These are phyloP conservation scores for Lasiosphaeria miniovina DNA, from an alignment of 495 filamentous ascomycete genomes.

Conservation along the genomic window DNA sequence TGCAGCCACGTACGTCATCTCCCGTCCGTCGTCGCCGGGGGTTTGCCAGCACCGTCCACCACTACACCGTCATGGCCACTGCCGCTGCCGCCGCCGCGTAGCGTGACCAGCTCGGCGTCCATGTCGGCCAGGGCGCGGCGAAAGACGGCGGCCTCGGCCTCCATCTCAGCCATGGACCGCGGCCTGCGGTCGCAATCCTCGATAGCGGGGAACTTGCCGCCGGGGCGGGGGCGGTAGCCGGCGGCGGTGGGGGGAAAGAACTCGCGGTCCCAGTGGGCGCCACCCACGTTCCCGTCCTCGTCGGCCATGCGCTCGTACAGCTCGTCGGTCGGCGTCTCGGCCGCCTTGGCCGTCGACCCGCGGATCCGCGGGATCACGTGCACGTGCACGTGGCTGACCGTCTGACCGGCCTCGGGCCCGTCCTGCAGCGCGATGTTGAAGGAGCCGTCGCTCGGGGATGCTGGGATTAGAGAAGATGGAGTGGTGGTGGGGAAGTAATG, in stretches of 20 bases:
- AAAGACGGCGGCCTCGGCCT: constrained; percentile 67
- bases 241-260: neutral
- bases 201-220: constrained; percentile 48
- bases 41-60: too few species aligned
- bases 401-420: constrained; percentile 82
- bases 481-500: constrained; percentile 54
- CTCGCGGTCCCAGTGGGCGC: constrained; percentile 47
- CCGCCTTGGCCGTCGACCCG: constrained; percentile 41
- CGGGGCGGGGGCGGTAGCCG: constrained; percentile 32
- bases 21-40: too few species aligned
- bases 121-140: constrained; percentile 38
- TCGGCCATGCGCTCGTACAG: constrained; percentile 81
- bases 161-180: constrained; percentile 74
- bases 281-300: constrained; percentile 81
- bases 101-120: constrained; percentile 20
- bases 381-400: constrained; percentile 85
- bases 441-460: constrained; percentile 40
- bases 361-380: constrained; percentile 81
- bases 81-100: too few species aligned
- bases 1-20: too few species aligned
- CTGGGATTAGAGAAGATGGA: neutral
- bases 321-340: constrained; percentile 50
- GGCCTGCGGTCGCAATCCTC: constrained; percentile 69
- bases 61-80: too few species aligned
- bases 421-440: constrained; percentile 95